A percentile compares a stretch with the other conserved stretches of the same genome.
phyloP scores from a whole-genome alignment of 257 asterid species.

The Fraxinus americana region DNA sequence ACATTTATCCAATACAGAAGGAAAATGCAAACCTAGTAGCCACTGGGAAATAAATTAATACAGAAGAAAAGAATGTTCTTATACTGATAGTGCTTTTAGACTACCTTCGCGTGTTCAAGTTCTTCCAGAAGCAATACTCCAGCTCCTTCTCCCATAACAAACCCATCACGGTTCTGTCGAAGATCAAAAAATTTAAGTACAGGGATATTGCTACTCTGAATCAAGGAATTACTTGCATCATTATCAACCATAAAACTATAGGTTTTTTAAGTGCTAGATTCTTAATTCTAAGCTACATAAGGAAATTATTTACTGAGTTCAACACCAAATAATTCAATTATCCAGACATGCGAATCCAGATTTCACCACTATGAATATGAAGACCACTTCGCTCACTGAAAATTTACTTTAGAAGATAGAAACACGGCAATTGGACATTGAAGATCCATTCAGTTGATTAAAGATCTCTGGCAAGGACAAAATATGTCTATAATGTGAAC shows the following conservation, averaged over 20 bases:
- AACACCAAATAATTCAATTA: not conserved
- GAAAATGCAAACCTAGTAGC: constrained; percentile 8
- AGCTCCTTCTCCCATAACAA: constrained; percentile 98
- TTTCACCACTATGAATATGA: constrained; percentile 7
- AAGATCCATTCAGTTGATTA: constrained; percentile 11
- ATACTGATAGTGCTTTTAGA: not conserved
- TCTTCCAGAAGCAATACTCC: constrained; percentile 94
- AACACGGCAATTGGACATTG: constrained; percentile 8
- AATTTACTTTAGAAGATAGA: not conserved
- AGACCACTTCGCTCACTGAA: not conserved
- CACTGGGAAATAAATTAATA: not conserved
- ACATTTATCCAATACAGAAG: constrained; percentile 6
- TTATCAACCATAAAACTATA: not conserved
- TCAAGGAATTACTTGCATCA: not conserved
- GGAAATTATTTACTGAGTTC: not conserved
- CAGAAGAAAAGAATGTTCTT: not conserved
- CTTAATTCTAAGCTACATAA: not conserved
- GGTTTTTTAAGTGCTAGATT: not conserved
- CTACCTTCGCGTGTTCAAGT: constrained; percentile 96
- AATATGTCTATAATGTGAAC: not conserved
- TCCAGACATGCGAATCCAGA: not conserved
- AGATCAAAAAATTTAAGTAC: constrained; percentile 16
- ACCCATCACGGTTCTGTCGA: constrained; percentile 89
- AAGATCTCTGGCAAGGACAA: constrained; percentile 9
- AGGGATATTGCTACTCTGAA: constrained; percentile 8